Base-by-base conservation (phyloP, 2,329 filamentous ascomycete species). In the Talaromyces sp. region DNA sequence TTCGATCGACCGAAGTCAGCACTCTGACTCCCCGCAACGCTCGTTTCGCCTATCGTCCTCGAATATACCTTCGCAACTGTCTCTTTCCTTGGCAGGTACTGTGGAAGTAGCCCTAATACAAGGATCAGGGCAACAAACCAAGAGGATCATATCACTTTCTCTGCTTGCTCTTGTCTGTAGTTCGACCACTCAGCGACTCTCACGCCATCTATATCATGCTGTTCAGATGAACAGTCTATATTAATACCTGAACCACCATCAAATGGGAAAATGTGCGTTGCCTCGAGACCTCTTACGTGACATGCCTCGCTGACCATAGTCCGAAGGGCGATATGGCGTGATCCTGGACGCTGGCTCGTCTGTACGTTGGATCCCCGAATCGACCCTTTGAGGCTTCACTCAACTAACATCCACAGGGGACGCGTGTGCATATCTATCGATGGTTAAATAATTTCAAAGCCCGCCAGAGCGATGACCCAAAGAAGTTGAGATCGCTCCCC, bases 311-410 rank as follows among this genome's bases (percentile, higher is more conserved):
- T 57, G 42, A 46, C 35, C 35, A n/a, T n/a, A 46, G 64, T 37
- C 25, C 65, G 48, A 65, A 84, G 83, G 83, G 82, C 81, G 82
- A 80, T 97, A 96, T 83, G 95, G 93, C 74, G 91, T 98, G 71
- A 93, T 99, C 74, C 86, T 99, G 72, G 95, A 99, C 84, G 95
- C 95, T 75, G 95, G 95, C 69, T 98, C 95, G 77, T 98, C 95
- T 71, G 84, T 85, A 78, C 67, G 81, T 76, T 14, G 50, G 16
- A 58, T 6, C 18, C 44, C 28, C 21, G 7, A 12, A 31, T n/a
- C 11, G 5, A 18, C 28, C 5, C 4, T 11, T 28, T 14, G 31
- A 37, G 9, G 37, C 7, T 44, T 44, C 11, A 18, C 18, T 39
- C 12, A 39, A 12, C 54, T 57, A 57, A 57, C 37, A 16, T 37